phyloP scores from a whole-genome alignment of 352 stramenopile species.

The Phytophthora hibernalis region DNA sequence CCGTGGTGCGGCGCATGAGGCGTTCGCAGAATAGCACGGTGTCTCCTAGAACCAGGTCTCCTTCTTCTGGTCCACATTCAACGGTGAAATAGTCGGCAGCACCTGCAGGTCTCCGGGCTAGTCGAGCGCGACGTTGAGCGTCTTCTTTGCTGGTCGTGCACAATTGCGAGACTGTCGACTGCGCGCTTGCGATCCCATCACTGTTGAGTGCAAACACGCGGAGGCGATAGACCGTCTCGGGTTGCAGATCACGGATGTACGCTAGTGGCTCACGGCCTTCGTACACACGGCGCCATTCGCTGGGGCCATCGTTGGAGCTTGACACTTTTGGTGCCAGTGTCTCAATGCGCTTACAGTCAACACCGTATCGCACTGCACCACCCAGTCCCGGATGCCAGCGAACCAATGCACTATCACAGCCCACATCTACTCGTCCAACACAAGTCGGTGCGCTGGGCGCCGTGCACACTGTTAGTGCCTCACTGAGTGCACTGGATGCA shows the following conservation, averaged over 20 bases:
- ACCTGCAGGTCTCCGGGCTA: conserved; percentile 43
- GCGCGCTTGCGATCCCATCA: conserved; percentile 59
- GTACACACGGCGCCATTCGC: conserved; percentile 79
- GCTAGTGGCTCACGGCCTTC: conserved; percentile 80
- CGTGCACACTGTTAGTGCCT: conserved; percentile 77
- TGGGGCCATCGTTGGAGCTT: conserved; percentile 30
- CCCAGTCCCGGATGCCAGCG: conserved; percentile 85
- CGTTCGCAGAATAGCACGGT: conserved; percentile 93
- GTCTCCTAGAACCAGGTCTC: conserved; percentile 88
- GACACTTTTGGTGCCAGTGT: conserved; percentile 38
- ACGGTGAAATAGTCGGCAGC: conserved; percentile 75
- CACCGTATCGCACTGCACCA: conserved; percentile 70
- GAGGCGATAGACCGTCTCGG: conserved; percentile 87
- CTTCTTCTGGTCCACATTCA: conserved; percentile 68
- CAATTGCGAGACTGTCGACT: conserved; percentile 84
- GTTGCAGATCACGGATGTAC: conserved; percentile 65
- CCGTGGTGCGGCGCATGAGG: conserved; percentile 62
- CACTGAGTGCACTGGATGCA: conserved; percentile 78
- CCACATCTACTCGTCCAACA: conserved; percentile 61
- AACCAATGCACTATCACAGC: conserved; percentile 60
- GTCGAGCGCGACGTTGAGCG: conserved; percentile 48
- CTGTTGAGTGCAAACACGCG: conserved; percentile 86
- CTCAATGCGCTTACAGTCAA: conserved; percentile 84
- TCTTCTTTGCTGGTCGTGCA: conserved; percentile 77
- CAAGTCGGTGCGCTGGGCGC: conserved; percentile 62